Evolutionary conservation across 2,329 filamentous ascomycete genomes (phyloP), one percentile per base, ranked within the genome.

Genomic region (Chalaropsis thielavioides): DNA sequence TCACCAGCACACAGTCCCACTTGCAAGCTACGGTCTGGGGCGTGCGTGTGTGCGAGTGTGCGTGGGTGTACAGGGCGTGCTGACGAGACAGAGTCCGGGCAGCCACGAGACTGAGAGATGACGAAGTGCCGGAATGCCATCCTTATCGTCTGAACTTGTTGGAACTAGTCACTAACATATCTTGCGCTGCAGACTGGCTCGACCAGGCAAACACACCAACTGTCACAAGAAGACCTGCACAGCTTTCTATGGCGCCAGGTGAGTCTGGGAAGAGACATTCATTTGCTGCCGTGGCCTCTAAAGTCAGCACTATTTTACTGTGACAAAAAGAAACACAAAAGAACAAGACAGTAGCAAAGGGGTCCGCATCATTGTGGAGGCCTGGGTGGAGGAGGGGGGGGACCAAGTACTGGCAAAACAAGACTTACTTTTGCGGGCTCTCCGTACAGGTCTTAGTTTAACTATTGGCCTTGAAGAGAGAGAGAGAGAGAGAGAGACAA

Each of bases 161-260:
- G 8, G 27, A 56, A n/a, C 6, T 17, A 15, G 51, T 31, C 17
- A 56, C 51, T 56, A 56, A 56, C 51, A 56, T 1, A 7, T 4
- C 22, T 17, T 17, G 11, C n/a, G 51, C 24, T 56, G 7, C 38
- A 62, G 60, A 49, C 15, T 17, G 40, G 43, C 10, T 19, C 60
- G 27, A 31, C 60, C 15, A 43, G 22, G 11, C 40, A 62, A 31
- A 46, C 40, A 62, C 60, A 62, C 22, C 22, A 10, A 11, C 22
- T 62, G 19, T 44, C 40, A 8, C 38, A 27, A 15, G 60, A 62
- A 46, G 60, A 62, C 60, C 13, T 62, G 60, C 60, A 62, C 43
- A 35, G 60, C 60, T 62, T 62, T n/a, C 31, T 62, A n/a, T 44
- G 43, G 60, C 41, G 60, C 40, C 40, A 62, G 43, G 60, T 62